Base-by-base conservation (phyloP, 805 yeast genomes). In the Candida insectalens region DNA sequence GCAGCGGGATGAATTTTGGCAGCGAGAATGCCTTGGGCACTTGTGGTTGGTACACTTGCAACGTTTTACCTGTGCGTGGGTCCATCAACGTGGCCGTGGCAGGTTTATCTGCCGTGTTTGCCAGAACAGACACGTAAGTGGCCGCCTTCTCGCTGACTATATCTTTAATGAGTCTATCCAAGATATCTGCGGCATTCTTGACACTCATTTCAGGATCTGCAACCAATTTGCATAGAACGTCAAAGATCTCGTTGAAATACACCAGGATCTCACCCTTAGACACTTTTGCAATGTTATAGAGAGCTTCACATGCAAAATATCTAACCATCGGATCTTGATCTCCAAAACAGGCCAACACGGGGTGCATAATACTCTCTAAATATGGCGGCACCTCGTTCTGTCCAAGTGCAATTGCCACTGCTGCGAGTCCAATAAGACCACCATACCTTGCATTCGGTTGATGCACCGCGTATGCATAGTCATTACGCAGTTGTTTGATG, bases 251-350 rank as follows among this genome's bases (percentile, higher is more conserved):
- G 57, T 89, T 92, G 65, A 92, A 92, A 53, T 84, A 88, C 9
- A 82, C 63, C 40, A 92, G 62, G 16, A 92, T 83, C 57, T 92
- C 97, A 19, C 97, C 97, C 45, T 94, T 77, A 3, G 97, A 95
- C 15, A 92, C 94, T 51, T 92, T 92, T 30, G 97, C 95, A 30
- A 92, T 88, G 57, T 92, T 92, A 58, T 92, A 92, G 40, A 92
- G 65, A 31, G 94, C 81, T 51, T 92, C 98, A 60, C 97, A 92
- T 0, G 98, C 96, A 55, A 87, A 92, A 50, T 92, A 92, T 35
- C 98, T 68, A 6, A 92, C 98, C 44, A 94, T 74, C n/a, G 95
- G 89, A 54, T 92, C 96, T 39, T 92, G 95, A 50, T 92, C 98
- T 32, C 94, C 89, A 55, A 92, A 92, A 38, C 96, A 89, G 0